Base-by-base conservation (phyloP, 345 rosid genomes). In the Salix brachista region DNA sequence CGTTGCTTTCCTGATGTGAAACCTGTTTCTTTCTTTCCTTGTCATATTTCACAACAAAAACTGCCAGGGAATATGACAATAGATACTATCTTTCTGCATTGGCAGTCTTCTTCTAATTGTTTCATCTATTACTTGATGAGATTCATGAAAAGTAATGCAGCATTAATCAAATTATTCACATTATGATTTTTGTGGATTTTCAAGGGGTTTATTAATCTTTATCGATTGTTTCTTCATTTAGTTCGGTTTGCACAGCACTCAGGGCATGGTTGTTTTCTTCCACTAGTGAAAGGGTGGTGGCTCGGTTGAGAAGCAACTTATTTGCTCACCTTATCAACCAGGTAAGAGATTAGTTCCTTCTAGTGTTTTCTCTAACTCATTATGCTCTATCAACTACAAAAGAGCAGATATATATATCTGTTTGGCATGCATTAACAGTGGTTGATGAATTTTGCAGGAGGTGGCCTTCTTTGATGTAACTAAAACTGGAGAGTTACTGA, bases 391-490 rank as follows among this genome's bases (percentile, higher is more conserved):
- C 23, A 25, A 11, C 28, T n/a, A n/a, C 17, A 3, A 44, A 44
- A 44, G 50, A 44, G 50, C 18, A 14, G 50, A 14, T 44, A 44
- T 44, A 26, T 26, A 32, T 32, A 32, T 32, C 50, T 44, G 17
- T 44, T 44, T 44, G 17, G 5, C 13, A 44, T 44, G 50, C 0
- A 13, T 44, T 44, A 14, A 13, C 62, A 56, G 10, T n/a, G 28
- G 62, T n/a, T 0, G 62, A 5, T n/a, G 26, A n/a, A 56, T 56
- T 56, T n/a, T 75, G 61, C 50, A 86, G 87, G 87, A 86, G 77
- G 83, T 86, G 76, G 89, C 89, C 80, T 86, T 86, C 79, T 86
- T 56, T 72, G 89, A 86, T 73, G 87, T 84, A 32, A 86, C 87
- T 58, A 79, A 86, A 72, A 84, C 87, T 3, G 89, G 89, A 70